A percentile compares a stretch with the other conserved stretches of the same genome.
Conservation (phyloP, 2,329 filamentous ascomycete genomes). For the Ciborinia camelliae region DNA sequence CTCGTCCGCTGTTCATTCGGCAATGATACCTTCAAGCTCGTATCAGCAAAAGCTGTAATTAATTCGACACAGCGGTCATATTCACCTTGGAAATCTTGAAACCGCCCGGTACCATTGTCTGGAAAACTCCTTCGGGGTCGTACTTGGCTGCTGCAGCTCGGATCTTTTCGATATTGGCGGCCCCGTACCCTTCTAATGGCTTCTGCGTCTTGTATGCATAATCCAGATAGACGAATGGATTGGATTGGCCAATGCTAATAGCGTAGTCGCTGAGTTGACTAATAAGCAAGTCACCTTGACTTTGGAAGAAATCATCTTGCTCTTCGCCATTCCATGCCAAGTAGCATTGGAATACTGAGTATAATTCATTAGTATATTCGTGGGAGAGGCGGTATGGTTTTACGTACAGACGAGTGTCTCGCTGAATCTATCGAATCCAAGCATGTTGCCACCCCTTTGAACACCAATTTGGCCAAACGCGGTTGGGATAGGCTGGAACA, state of each 20-base stretch:
- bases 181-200: not conserved
- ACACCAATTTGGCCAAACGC: not conserved
- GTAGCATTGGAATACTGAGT: not conserved
- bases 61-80: not conserved
- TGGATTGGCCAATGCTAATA: not conserved
- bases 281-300: not conserved
- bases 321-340: not conserved
- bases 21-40: not conserved
- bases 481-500: not conserved
- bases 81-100: slow-evolving; percentile 1
- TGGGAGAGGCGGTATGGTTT: not conserved
- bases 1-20: not conserved
- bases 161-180: not conserved
- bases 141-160: not conserved
- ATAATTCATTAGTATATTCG: not conserved
- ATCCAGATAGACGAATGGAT: slow-evolving; percentile 4
- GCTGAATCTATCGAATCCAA: not conserved
- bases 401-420: not conserved
- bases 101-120: not conserved
- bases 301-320: not conserved
- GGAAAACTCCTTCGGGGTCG: not conserved
- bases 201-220: not conserved
- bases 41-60: not conserved
- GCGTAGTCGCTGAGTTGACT: not conserved
- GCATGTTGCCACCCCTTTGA: not conserved